A percentile compares a stretch with the other conserved stretches of the same genome.
These are phyloP conservation scores for Pichia exigua DNA, from an alignment of 805 yeast genomes.

Conservation along the genomic window DNA sequence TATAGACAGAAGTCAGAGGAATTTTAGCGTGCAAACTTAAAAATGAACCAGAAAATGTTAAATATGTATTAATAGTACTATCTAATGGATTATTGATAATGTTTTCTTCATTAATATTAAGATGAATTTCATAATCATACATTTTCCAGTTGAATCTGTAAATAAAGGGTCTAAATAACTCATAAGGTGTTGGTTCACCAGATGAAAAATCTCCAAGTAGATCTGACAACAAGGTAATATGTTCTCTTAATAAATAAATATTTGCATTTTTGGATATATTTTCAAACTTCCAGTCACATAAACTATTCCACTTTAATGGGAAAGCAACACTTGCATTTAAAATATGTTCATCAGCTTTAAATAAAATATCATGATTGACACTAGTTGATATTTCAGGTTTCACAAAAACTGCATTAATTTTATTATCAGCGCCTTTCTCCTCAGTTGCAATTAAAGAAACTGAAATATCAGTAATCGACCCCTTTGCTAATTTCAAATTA, in stretches of 20 bases:
- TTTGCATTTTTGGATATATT: conserved; percentile 45
- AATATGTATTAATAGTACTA: conserved; percentile 66
- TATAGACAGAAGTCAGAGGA: conserved; percentile 52
- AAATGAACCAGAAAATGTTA: conserved; percentile 62
- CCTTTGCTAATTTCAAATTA: conserved; percentile 54
- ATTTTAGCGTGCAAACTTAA: conserved; percentile 40
- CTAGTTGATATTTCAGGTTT: conserved; percentile 67
- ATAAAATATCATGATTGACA: conserved; percentile 78
- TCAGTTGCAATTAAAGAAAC: conserved; percentile 46
- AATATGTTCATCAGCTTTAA: conserved; percentile 51
- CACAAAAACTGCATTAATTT: conserved; percentile 36
- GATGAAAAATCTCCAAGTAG: conserved; percentile 67
- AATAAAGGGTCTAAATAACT: conserved; percentile 63
- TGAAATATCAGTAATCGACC: conserved; percentile 40
- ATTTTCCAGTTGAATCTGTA: conserved; percentile 58
- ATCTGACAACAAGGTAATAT: conserved; percentile 65
- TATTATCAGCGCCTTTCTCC: conserved; percentile 48
- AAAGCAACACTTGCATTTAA: conserved; percentile 52
- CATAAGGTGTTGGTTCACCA: conserved; percentile 66
- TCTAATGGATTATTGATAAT: conserved; percentile 86
- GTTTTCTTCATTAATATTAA: conserved; percentile 82
- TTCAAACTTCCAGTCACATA: conserved; percentile 58
- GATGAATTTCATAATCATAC: conserved; percentile 45
- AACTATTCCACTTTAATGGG: conserved; percentile 81
- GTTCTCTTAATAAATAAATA: conserved; percentile 73